Evolutionary conservation across 441 rosid genomes (phyloP), one percentile per base, ranked within the genome.

Genomic region (Isatis lusitanica): DNA sequence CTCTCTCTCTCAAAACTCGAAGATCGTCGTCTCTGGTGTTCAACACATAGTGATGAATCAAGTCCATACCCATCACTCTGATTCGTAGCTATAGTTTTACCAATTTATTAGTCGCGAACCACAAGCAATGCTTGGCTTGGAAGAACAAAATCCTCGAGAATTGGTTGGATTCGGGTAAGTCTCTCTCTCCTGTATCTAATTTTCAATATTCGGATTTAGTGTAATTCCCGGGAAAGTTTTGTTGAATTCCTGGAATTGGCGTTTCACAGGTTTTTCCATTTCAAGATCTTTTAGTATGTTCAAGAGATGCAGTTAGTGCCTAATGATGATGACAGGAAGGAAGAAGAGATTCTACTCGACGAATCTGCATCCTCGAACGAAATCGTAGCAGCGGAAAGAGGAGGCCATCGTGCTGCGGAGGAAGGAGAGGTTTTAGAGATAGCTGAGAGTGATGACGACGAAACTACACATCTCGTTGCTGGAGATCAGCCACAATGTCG

Each of bases 401-500:
- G 81, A 42, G 88, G 84, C 60, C 77, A 85, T 63, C 77, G 68
- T 70, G 80, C 79, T 62, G 75, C 80, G 52, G 85, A 44, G 36
- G 79, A 52, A 59, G 66, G 46, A 60, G 81, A 83, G 63, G 92
- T 84, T 71, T 83, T 74, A 26, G 86, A 85, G 73, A 81, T 82
- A 85, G 71, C 80, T 68, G 83, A 73, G 64, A 62, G 71, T 67
- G 85, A 70, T 55, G 84, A 72, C 12, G 95, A 88, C 67, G 97
- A 89, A 81, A 87, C 86, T 75, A 75, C 85, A 61, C 85, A 70
- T 85, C 84, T 91, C 56, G 90, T 93, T 74, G 83, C 83, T 81
- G 73, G 79, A 39, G 98, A 93, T 73, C 97, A 90, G 60, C 89
- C 88, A 15, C 99, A 85, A 56, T 96, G 99, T 69, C 94, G 99